Evolutionary conservation across 441 rosid species (phyloP), one percentile per base, ranked within the genome.

Genomic region (Gossypium schwendimanii): DNA sequence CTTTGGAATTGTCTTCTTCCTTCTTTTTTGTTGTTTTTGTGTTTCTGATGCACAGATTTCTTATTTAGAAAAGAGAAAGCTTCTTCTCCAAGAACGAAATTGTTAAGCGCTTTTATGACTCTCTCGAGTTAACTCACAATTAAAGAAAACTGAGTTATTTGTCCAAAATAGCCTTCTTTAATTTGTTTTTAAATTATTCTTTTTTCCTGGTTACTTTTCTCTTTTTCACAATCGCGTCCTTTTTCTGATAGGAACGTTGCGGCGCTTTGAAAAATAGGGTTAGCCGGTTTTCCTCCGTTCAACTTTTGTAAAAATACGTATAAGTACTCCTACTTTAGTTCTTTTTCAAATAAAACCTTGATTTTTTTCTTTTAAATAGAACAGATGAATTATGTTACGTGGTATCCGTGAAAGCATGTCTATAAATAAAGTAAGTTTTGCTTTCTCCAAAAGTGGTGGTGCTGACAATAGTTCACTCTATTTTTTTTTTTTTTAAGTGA

Each of bases 51-150:
- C 64, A 61, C 49, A 28, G 69, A 28, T 44, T 63, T 44, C 44
- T 63, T 23, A 62, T 33, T 15, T 6, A 33, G 6, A 58, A 33
- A 33, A 31, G 69, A 57, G 71, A 69, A 77, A 73, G 57, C 84
- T 82, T 82, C 72, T 73, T 36, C 81, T 71, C 80, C 83, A 82
- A 82, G 86, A 85, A 73, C 79, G 39, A 45, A 15, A 49, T 17
- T 57, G 15, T 26, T 1, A n/a, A 28, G 3, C 12, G 39, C 6
- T 26, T 45, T 45, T 3, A 24, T 3, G 52, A 45, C 18, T 49
- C 69, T 15, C 3, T 2, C 62, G 36, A 41, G 64, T 39, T 73
- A 39, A 36, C 71, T 64, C 54, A 23, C 12, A 7, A 31, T 36
- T 15, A 63, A 64, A 53, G 63, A 64, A 53, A 73, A 21, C 17